Conservation (phyloP, 768 basidiomycete genomes). For the Lentinula aciculospora region DNA sequence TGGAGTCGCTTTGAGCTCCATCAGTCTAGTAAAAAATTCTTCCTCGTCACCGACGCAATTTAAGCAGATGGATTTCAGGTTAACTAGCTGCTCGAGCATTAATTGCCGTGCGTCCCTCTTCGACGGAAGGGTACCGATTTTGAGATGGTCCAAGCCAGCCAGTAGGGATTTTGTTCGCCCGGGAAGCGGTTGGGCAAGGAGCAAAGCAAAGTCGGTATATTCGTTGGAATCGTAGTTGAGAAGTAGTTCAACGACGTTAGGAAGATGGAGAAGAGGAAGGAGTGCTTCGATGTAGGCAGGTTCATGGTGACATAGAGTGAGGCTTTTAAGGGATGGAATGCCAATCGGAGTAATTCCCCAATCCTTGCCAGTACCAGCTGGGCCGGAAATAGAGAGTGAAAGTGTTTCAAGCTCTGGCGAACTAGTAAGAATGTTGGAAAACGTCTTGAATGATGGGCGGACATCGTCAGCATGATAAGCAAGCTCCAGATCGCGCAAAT, state of each 20-base stretch:
- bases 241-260: slow-evolving; percentile 34
- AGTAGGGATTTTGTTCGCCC: slow-evolving; percentile 40
- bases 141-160: slow-evolving; percentile 38
- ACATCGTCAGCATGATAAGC: slow-evolving; percentile 60
- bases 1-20: slow-evolving; percentile 11
- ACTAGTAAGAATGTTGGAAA: slow-evolving; percentile 42
- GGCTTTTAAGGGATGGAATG: slow-evolving; percentile 31
- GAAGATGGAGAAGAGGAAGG: slow-evolving; percentile 30
- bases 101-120: slow-evolving; percentile 21
- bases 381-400: slow-evolving; percentile 52
- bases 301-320: slow-evolving; percentile 35
- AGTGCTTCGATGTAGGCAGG: slow-evolving; percentile 32
- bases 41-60: slow-evolving; percentile 23
- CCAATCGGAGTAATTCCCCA: slow-evolving; percentile 31
- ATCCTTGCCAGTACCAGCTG: slow-evolving; percentile 30
- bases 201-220: slow-evolving; percentile 40
- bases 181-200: slow-evolving; percentile 34
- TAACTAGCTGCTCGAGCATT: slow-evolving; percentile 43
- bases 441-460: slow-evolving; percentile 52
- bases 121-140: slow-evolving; percentile 45
- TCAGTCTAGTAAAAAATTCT: slow-evolving; percentile 23
- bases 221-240: slow-evolving; percentile 57
- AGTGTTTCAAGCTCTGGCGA: slow-evolving; percentile 53
- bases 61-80: slow-evolving; percentile 39
- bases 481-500: slow-evolving; percentile 48